Base-by-base conservation (phyloP, 257 asterid genomes). In the Scutellaria minor region DNA sequence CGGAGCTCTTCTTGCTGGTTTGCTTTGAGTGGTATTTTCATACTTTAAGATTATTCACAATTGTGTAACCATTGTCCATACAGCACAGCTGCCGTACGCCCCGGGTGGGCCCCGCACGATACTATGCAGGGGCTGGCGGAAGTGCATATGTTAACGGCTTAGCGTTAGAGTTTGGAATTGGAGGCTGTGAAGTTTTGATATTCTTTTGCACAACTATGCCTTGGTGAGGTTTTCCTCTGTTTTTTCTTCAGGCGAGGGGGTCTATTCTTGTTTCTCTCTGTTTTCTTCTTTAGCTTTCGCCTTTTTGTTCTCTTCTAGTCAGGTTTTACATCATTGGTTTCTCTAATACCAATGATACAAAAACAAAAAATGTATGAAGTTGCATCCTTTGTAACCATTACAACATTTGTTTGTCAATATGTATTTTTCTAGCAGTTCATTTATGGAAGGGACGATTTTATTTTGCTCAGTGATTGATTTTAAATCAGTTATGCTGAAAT, bases 1-100 rank as follows among this genome's bases (percentile, higher is more conserved):
- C 0, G 96, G 86, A 37, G 89, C 96, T 60, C 61, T 90, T 48
- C 97, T 92, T 72, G 95, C 97, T 60, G 96, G 93, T 78, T 87
- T 92, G 84, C 84, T 92, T 47, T 90, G 85, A 90, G 72, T 68
- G 73, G 54, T 35, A 48, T 11, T 7, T 67, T 70, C 47, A 24
- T 50, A 24, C 27, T 24, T 64, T 52, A 73, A 70, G 50, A 55
- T 73, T 54, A 64, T 61, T 14, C 57, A 41, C 76, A 69, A 57
- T 40, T 59, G 50, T 82, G 82, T 83, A 80, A 68, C 80, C 54
- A 75, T 54, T 54, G 85, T 72, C 64, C 83, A 74, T 80, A 80
- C 75, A 75, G 55, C 78, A 39, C 57, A 70, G 70, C 68, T 31
- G 68, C 78, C 20, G 7, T 41, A 40, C 31, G 10, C 37, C 77